Percentiles rank a stretch among this genome's conserved stretches.
phyloP scores from a whole-genome alignment of 768 basidiomycete genomes.

The Lactarius trivialis region DNA sequence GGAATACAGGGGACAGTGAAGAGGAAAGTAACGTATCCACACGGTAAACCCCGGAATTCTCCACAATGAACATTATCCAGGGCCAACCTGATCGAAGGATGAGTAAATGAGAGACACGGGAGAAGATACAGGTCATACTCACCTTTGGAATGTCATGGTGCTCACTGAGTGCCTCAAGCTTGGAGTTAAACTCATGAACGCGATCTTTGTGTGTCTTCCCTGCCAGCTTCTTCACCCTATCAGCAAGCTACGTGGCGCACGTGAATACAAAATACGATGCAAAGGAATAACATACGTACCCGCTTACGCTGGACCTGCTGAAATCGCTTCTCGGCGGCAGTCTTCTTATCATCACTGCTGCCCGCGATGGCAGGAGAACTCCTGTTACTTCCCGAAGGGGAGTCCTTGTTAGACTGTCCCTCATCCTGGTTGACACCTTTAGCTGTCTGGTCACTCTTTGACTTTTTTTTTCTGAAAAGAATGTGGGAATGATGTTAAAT shows the following conservation, averaged over 20 bases:
- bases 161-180: conserved; percentile 82
- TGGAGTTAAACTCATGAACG: conserved; percentile 82
- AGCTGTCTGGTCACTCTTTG: conserved; percentile 40
- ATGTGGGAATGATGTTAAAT: neutral
- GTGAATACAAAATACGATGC: conserved; percentile 10
- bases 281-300: conserved; percentile 35
- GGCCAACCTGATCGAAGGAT: conserved; percentile 56
- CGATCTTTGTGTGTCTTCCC: conserved; percentile 90
- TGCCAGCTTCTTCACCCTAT: conserved; percentile 70
- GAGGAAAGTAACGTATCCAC: neutral
- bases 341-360: conserved; percentile 50
- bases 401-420: conserved; percentile 34
- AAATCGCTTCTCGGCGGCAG: conserved; percentile 82
- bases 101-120: conserved; percentile 8
- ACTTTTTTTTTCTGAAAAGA: conserved; percentile 73
- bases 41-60: conserved; percentile 9
- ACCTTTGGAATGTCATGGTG: conserved; percentile 96
- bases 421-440: conserved; percentile 35
- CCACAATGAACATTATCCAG: conserved; percentile 53
- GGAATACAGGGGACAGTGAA: neutral
- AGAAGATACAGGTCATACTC: conserved; percentile 22
- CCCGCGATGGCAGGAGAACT: conserved; percentile 53
- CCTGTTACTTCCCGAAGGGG: conserved; percentile 50
- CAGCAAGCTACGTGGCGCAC: conserved; percentile 48
- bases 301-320: conserved; percentile 80